phyloP scores from a whole-genome alignment of 2,329 filamentous ascomycete species.

The Stachybotrys chartarum region DNA sequence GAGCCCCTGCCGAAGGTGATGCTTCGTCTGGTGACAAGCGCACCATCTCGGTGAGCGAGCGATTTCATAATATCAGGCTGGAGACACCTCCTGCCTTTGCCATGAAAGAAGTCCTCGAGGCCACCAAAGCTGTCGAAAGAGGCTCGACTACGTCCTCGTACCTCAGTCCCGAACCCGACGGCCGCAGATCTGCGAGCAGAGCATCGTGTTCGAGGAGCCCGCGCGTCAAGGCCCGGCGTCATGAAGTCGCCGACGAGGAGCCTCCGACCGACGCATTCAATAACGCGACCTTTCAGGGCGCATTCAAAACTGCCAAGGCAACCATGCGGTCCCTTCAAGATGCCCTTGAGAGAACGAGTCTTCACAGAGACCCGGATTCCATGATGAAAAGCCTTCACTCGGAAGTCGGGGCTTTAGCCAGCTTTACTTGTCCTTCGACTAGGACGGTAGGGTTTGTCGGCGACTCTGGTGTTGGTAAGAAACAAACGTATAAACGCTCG shows the following conservation, averaged over 20 bases:
- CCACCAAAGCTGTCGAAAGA: not conserved
- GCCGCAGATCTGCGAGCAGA: not conserved
- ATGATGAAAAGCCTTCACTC: slow-evolving; percentile 26
- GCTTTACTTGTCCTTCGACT: slow-evolving; percentile 29
- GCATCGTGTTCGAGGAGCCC: not conserved
- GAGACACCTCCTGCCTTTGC: no score
- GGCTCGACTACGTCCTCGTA: not conserved
- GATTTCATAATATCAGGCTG: no score
- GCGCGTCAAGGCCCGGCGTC: not conserved
- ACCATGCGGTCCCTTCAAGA: slow-evolving; percentile 19
- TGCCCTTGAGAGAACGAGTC: slow-evolving; percentile 24
- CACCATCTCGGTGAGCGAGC: no score
- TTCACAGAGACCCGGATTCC: slow-evolving; percentile 30
- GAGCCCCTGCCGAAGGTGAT: not conserved
- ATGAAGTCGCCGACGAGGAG: slow-evolving; percentile 4
- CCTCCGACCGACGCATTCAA: slow-evolving; percentile 27
- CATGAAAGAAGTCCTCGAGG: not conserved
- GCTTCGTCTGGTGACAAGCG: not conserved
- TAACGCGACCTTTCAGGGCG: slow-evolving; percentile 23
- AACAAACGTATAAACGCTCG: not conserved
- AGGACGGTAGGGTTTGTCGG: slow-evolving; percentile 39
- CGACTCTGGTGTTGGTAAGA: slow-evolving; percentile 37
- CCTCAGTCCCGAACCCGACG: not conserved
- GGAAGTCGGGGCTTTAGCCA: slow-evolving; percentile 22
- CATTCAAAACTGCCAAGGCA: slow-evolving; percentile 22